Evolutionary conservation across 2,329 filamentous ascomycete species (phyloP).

Genomic region (Pseudogymnoascus sp.): DNA sequence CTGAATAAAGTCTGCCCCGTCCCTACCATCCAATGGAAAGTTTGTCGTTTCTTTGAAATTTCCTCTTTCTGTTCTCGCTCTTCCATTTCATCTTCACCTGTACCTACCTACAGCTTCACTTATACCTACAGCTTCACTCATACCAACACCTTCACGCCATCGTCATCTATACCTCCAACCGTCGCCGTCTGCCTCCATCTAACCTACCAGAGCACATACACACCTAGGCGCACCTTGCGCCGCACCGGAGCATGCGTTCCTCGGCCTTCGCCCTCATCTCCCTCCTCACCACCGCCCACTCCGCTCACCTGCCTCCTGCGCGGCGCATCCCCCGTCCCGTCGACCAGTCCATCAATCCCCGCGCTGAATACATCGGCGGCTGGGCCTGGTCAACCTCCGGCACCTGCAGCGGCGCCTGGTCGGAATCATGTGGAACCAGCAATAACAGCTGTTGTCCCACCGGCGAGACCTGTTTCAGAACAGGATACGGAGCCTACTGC

Average conservation of each 20-base stretch:
- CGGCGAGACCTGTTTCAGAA: background rate
- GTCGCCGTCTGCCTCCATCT: background rate
- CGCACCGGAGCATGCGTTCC: background rate
- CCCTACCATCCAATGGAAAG: background rate
- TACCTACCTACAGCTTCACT: background rate
- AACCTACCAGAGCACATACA: background rate
- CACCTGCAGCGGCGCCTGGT: background rate
- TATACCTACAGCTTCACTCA: background rate
- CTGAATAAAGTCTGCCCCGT: background rate
- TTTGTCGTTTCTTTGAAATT: background rate
- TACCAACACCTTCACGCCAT: too few species aligned
- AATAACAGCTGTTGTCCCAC: background rate
- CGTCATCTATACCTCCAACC: background rate
- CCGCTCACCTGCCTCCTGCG: background rate
- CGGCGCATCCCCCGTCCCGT: background rate
- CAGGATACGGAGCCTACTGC: background rate
- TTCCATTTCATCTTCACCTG: background rate
- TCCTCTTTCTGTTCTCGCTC: background rate
- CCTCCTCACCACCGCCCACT: background rate
- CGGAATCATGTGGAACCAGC: background rate
- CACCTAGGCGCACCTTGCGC: background rate
- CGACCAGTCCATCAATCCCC: constrained; percentile 1
- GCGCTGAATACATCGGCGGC: background rate
- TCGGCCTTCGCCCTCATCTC: background rate
- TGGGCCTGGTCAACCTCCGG: background rate